Percentiles rank a stretch among this genome's conserved stretches.
Conservation (phyloP, 768 basidiomycete genomes). For the Gyrodon lividus region DNA sequence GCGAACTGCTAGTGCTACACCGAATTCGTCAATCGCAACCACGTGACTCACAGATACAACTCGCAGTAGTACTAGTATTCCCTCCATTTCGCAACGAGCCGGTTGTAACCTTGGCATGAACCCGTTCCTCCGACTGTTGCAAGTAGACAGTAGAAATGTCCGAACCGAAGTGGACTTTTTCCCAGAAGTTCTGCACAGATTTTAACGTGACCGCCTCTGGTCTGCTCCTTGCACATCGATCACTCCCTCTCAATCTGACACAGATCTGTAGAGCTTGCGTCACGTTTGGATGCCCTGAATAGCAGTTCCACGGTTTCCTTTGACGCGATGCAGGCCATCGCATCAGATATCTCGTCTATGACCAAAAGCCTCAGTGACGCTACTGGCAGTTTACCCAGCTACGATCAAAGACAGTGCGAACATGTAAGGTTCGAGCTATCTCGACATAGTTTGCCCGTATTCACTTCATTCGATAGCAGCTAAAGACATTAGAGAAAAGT, state of each 20-base stretch:
- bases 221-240: conserved; percentile 5
- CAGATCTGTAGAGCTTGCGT: conserved; percentile 43
- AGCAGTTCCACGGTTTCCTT: conserved; percentile 23
- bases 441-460: background rate
- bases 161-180: conserved; percentile 29
- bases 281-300: conserved; percentile 45
- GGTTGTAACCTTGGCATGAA: background rate
- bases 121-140: too few species aligned
- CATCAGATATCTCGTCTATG: conserved; percentile 53
- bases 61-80: too few species aligned
- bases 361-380: conserved; percentile 65
- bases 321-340: conserved; percentile 43
- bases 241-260: conserved; percentile 13
- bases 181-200: conserved; percentile 27
- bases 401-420: conserved; percentile 74
- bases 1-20: too few species aligned
- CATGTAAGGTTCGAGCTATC: conserved; percentile 43
- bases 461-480: conserved; percentile 48
- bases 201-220: conserved; percentile 28
- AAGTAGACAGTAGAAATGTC: conserved; percentile 15
- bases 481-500: conserved; percentile 57
- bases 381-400: conserved; percentile 61
- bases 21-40: too few species aligned
- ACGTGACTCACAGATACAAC: too few species aligned
- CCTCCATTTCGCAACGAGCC: background rate